Evolutionary conservation across 352 stramenopile species (phyloP).

Genomic region (Pythium guiyangense): DNA sequence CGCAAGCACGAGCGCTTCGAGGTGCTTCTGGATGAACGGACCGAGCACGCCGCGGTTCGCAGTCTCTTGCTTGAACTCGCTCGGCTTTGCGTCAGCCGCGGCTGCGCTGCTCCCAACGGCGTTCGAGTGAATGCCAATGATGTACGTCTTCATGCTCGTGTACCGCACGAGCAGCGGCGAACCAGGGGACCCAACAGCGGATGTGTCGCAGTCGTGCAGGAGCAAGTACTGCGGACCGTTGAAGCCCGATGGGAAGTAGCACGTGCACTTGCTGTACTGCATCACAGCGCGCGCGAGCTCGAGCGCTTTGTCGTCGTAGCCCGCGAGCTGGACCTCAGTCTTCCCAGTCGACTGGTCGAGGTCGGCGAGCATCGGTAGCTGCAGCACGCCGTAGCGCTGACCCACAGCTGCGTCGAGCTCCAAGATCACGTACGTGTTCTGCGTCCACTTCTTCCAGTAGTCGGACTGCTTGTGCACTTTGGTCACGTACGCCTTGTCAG

Average conservation of each 20-base stretch:
- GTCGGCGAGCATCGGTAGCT: slow-evolving; percentile 24
- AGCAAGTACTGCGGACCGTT: slow-evolving; percentile 38
- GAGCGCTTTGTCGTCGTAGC: slow-evolving; percentile 25
- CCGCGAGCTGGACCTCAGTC: slow-evolving; percentile 51
- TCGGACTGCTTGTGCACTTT: slow-evolving; percentile 59
- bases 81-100: slow-evolving; percentile 3
- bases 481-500: slow-evolving; percentile 19
- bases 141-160: slow-evolving; percentile 47
- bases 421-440: slow-evolving; percentile 60
- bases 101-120: slow-evolving; percentile 17
- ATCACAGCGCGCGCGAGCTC: slow-evolving; percentile 12
- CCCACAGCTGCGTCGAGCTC: slow-evolving; percentile 46
- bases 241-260: slow-evolving; percentile 38
- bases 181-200: slow-evolving; percentile 29
- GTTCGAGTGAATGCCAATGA: slow-evolving; percentile 57
- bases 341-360: slow-evolving; percentile 21
- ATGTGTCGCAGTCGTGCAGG: slow-evolving; percentile 62
- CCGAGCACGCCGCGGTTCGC: slow-evolving; percentile 52
- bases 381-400: slow-evolving; percentile 23
- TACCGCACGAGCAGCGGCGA: slow-evolving; percentile 59
- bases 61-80: slow-evolving; percentile 22
- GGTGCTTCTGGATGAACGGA: slow-evolving; percentile 45
- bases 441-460: slow-evolving; percentile 58
- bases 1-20: slow-evolving; percentile 25
- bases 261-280: slow-evolving; percentile 43